phyloP scores from a whole-genome alignment of 495 filamentous ascomycete species.

The Aspergillus diversus region DNA sequence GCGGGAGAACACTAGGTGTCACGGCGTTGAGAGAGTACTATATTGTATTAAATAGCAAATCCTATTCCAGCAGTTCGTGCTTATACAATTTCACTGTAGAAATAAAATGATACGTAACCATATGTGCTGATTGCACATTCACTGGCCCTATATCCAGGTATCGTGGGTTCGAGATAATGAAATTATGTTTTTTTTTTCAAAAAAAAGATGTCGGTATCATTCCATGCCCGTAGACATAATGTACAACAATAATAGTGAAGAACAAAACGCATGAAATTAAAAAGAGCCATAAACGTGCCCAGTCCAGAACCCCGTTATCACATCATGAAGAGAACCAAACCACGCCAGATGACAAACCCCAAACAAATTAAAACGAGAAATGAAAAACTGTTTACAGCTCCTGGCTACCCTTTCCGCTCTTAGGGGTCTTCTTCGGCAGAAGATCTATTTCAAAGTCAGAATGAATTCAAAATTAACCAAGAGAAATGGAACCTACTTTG shows the following conservation, averaged over 20 bases:
- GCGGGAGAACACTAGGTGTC: slow-evolving; percentile 10
- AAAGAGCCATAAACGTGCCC: slow-evolving; percentile 76
- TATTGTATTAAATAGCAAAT: not conserved
- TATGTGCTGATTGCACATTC: too few relatives aligned
- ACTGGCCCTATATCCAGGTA: too few relatives aligned
- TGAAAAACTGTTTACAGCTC: slow-evolving; percentile 71
- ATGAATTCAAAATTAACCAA: not conserved
- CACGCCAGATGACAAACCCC: slow-evolving; percentile 62
- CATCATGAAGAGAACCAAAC: slow-evolving; percentile 70
- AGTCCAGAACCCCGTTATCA: slow-evolving; percentile 90
- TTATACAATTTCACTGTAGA: too few relatives aligned
- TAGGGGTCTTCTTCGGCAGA: slow-evolving; percentile 96
- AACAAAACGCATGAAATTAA: slow-evolving; percentile 66
- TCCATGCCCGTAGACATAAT: slow-evolving; percentile 82
- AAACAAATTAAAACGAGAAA: slow-evolving; percentile 46
- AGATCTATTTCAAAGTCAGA: slow-evolving; percentile 72
- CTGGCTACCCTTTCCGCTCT: slow-evolving; percentile 89
- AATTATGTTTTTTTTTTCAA: not conserved
- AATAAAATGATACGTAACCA: too few relatives aligned
- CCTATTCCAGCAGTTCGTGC: not conserved
- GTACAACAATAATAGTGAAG: slow-evolving; percentile 81
- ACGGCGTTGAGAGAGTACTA: not conserved
- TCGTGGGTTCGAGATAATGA: not conserved
- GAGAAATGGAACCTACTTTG: slow-evolving; percentile 71
- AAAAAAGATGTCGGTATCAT: slow-evolving; percentile 44